phyloP scores from a whole-genome alignment of 805 yeast species.

The Hanseniaspora jakobsenii region DNA sequence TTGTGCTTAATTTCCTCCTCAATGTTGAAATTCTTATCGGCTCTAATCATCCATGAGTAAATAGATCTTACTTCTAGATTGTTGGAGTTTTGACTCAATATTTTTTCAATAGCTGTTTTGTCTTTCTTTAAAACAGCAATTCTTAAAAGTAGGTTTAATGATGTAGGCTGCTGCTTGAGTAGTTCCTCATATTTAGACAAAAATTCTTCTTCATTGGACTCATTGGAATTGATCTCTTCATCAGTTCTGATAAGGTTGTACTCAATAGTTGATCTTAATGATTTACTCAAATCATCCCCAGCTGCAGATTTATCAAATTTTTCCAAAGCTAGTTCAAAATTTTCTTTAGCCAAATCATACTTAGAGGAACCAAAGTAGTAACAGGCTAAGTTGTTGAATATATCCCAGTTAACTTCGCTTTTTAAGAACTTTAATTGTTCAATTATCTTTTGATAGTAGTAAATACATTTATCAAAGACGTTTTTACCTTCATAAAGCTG shows the following conservation, averaged over 20 bases:
- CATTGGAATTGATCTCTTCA: constrained; percentile 38
- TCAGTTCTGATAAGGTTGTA: constrained; percentile 70
- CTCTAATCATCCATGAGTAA: constrained; percentile 75
- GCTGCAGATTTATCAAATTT: constrained; percentile 25
- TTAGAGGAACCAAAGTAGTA: constrained; percentile 58
- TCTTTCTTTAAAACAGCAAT: constrained; percentile 49
- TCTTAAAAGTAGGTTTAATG: constrained; percentile 65
- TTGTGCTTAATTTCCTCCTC: constrained; percentile 62
- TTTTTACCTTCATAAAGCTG: constrained; percentile 57
- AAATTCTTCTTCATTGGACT: too few species aligned
- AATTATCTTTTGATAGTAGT: constrained; percentile 48
- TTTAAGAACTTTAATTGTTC: constrained; percentile 34
- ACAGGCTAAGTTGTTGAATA: constrained; percentile 77
- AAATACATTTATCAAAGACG: constrained; percentile 49
- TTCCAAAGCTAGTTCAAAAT: constrained; percentile 39
- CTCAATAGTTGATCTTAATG: constrained; percentile 36
- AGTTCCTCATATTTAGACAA: constrained; percentile 39
- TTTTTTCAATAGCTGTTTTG: constrained; percentile 39
- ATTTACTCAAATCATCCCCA: too few species aligned
- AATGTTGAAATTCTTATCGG: constrained; percentile 39
- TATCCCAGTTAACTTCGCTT: constrained; percentile 37
- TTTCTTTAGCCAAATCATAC: constrained; percentile 42
- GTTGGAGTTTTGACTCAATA: constrained; percentile 44
- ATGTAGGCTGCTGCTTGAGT: constrained; percentile 51
- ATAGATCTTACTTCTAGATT: constrained; percentile 79